These are phyloP conservation scores for Trichoderma lentiforme DNA, from an alignment of 2,329 filamentous ascomycete species.

Conservation along the genomic window DNA sequence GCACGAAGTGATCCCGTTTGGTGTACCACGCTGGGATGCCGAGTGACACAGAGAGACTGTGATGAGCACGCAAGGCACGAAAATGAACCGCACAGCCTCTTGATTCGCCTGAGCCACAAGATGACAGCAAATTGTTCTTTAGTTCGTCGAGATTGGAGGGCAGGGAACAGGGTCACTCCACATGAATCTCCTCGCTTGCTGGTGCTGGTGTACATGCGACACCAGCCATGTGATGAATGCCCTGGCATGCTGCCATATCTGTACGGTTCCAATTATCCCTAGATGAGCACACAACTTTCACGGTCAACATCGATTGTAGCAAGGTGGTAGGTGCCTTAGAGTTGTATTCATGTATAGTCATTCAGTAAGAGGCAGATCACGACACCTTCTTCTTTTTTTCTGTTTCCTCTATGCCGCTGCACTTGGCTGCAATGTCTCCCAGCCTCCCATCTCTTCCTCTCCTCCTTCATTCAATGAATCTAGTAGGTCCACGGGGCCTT, in stretches of 20 bases:
- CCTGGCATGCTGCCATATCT: background rate
- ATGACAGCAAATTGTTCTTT: background rate
- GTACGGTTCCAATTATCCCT: background rate
- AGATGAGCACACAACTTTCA: background rate
- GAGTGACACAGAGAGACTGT: background rate
- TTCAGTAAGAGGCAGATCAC: background rate
- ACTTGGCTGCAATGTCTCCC: slow-evolving; percentile 54
- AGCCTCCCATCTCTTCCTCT: slow-evolving; percentile 49
- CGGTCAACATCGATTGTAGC: background rate
- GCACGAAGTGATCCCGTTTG: background rate
- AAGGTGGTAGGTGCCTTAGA: background rate
- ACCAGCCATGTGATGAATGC: background rate
- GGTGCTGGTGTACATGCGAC: background rate
- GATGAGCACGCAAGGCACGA: background rate
- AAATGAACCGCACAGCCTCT: background rate
- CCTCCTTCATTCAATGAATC: slow-evolving; percentile 48
- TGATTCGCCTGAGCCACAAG: background rate
- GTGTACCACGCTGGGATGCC: background rate
- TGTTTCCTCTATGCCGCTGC: slow-evolving; percentile 20
- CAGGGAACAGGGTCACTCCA: background rate
- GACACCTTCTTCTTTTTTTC: background rate
- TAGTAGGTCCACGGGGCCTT: slow-evolving; percentile 38
- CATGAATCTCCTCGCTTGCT: background rate
- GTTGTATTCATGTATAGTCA: background rate
- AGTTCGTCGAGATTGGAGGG: background rate